Evolutionary conservation across 2,329 filamentous ascomycete genomes (phyloP), one percentile per base, ranked within the genome.

Genomic region (Peltaster fructicola): DNA sequence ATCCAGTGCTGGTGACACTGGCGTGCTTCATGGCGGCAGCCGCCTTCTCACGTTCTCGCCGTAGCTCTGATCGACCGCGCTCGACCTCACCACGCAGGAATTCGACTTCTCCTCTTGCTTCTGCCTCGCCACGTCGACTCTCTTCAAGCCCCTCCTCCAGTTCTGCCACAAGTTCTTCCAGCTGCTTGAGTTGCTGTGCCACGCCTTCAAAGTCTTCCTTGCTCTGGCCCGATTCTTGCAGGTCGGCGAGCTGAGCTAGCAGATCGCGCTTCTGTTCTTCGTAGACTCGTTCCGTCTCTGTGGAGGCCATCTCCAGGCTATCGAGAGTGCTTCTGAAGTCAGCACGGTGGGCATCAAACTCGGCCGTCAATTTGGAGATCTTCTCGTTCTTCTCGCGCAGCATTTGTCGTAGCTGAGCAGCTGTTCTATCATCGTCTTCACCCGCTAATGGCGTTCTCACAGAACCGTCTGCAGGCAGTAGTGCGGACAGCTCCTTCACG

Each of bases 321-420:
- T 98, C 88, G 33, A 98, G 88, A 10, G 88, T 98, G 50, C 80
- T 92, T 37, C 88, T 65, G 53, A 98, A 98, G 50, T 98, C 88
- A 10, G 88, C 85, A 30, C 88, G 68, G 47, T 98, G 85, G 7
- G 76, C 71, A 45, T 98, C 88, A 41, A 98, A 98, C 46, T 98
- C 88, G 6, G 79, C 70, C 1, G 84, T 95, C 38, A 98, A 65
- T 61, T 85, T 73, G 14, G 76, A 73, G 37, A 98, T 93, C 57
- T 84, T 92, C 30, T 98, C 88, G 42, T 93, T 93, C 63, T 91
- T 93, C 53, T 98, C 88, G 13, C 80, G 68, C 26, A 98, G 55
- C 39, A 91, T 54, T n/a, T 74, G 68, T 26, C 84, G 72, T 29
- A 98, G 60, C 45, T 90, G 77, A 9, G 34, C 27, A 7, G 31